Conservation (phyloP, 805 yeast genomes). For the Deakozyma indianensis region DNA sequence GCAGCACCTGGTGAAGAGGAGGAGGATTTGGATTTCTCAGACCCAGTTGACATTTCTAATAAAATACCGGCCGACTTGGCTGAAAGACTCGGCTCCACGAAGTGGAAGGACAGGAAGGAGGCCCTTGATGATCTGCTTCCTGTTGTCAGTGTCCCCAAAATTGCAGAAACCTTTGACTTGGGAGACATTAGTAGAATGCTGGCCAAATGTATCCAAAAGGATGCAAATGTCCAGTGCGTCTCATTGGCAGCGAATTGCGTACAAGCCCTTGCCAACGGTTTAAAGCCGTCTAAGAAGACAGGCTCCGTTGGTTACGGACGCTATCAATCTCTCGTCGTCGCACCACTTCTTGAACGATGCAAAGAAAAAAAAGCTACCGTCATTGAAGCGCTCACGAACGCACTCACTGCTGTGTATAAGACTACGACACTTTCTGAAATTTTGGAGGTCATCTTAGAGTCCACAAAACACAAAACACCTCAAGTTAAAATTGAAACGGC, state of each 20-base stretch:
- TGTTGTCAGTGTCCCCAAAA: conserved; percentile 32
- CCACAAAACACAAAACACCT: conserved; percentile 68
- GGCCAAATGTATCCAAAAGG: conserved; percentile 57
- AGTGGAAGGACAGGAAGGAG: conserved; percentile 91
- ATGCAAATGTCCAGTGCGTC: conserved; percentile 81
- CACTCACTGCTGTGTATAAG: conserved; percentile 50
- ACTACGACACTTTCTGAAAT: conserved; percentile 38
- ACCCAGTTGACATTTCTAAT: conserved; percentile 51
- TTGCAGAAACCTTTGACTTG: conserved; percentile 49
- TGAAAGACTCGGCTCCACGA: conserved; percentile 39
- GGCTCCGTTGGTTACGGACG: conserved; percentile 30
- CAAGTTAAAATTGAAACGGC: conserved; percentile 63
- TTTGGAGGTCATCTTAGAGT: conserved; percentile 42
- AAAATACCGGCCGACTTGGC: conserved; percentile 53
- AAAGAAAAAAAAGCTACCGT: conserved; percentile 80
- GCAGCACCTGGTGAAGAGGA: conserved; percentile 4
- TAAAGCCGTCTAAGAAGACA: conserved; percentile 22
- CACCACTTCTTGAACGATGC: conserved; percentile 61
- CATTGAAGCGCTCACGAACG: conserved; percentile 49
- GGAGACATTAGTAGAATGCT: conserved; percentile 44
- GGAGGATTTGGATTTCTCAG: conserved; percentile 34
- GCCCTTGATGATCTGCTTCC: conserved; percentile 45
- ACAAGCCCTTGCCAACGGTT: conserved; percentile 48
- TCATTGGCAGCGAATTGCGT: conserved; percentile 60
- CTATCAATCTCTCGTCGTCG: conserved; percentile 38